Conservation (phyloP, 1,284 basidiomycete genomes). For the Irpex lacteus region DNA sequence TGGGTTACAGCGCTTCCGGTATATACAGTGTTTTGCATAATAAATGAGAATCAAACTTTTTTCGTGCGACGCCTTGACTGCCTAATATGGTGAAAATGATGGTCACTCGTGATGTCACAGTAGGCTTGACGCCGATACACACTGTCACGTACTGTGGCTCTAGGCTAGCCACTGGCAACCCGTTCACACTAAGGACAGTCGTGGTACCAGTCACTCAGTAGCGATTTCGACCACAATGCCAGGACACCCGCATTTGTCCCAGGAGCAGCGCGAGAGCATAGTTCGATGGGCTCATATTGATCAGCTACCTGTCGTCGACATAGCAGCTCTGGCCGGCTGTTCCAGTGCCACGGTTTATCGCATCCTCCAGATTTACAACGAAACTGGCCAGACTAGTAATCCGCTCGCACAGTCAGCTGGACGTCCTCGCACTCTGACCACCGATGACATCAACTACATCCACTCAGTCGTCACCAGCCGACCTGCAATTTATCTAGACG, state of each 20-base stretch:
- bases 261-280: neutral
- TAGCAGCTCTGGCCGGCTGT: neutral
- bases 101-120: neutral
- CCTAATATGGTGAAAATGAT: neutral
- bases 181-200: neutral
- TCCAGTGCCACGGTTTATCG: neutral
- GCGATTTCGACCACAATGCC: neutral
- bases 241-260: neutral
- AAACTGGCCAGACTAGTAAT: neutral
- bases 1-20: too few species aligned
- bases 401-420: neutral
- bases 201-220: too few species aligned
- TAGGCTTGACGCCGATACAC: neutral
- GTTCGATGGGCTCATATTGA: neutral
- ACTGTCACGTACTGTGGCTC: neutral
- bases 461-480: slow-evolving; percentile 14
- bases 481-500: slow-evolving; percentile 16
- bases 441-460: slow-evolving; percentile 19
- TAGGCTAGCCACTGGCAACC: neutral
- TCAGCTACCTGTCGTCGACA: neutral
- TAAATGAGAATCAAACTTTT: neutral
- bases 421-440: slow-evolving; percentile 8
- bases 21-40: slow-evolving; percentile 3
- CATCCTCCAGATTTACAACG: neutral
- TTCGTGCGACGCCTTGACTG: neutral